Percentiles rank a stretch among this genome's conserved stretches.
Conservation (phyloP, 2,329 filamentous ascomycete species). For the Cordyceps javanica region DNA sequence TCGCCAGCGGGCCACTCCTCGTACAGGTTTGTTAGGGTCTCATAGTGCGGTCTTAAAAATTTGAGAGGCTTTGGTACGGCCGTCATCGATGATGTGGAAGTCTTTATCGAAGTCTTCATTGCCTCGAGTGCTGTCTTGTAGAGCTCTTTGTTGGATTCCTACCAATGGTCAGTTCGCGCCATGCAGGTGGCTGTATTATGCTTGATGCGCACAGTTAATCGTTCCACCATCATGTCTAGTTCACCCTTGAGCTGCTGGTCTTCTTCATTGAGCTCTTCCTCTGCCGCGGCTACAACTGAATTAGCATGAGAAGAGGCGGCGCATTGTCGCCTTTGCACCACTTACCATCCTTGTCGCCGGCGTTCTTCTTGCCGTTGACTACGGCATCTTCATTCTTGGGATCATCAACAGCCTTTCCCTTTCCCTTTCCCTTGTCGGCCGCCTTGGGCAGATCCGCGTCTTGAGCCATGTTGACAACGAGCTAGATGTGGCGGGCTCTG, state of each 20-base stretch:
- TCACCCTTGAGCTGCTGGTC: constrained; percentile 98
- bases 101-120: constrained; percentile 98
- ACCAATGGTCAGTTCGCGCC: not conserved
- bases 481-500: constrained; percentile 17
- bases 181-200: not conserved
- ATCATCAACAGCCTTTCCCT: constrained; percentile 79
- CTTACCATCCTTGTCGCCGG: constrained; percentile 52
- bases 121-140: constrained; percentile 91
- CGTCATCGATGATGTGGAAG: constrained; percentile 98
- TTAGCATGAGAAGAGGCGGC: constrained; percentile 17
- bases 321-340: constrained; percentile 14
- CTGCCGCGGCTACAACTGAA: constrained; percentile 26
- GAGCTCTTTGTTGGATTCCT: constrained; percentile 82
- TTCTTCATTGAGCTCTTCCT: constrained; percentile 93
- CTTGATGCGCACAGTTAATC: constrained; percentile 63
- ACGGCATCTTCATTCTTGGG: constrained; percentile 63
- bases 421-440: constrained; percentile 94
- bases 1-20: constrained; percentile 80
- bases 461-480: constrained; percentile 71
- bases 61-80: constrained; percentile 97
- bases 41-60: constrained; percentile 95
- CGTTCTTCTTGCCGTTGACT: constrained; percentile 71
- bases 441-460: constrained; percentile 80
- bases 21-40: constrained; percentile 79
- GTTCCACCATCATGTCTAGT: constrained; percentile 95